Conservation (phyloP, 75 land plant genomes). For the Larix kaempferi region DNA sequence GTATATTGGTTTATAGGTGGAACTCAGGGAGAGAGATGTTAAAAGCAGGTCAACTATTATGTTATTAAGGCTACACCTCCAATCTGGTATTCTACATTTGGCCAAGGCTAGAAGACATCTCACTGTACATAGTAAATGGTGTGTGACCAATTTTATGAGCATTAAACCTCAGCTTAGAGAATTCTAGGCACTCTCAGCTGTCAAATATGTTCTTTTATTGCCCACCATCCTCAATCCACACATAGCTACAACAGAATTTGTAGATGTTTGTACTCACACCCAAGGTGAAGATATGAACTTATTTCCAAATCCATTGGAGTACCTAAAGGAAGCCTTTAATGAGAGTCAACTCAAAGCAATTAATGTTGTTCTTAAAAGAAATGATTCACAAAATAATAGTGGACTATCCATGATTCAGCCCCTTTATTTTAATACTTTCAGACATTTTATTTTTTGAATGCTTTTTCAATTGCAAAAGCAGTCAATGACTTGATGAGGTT, state of each 20-base stretch:
- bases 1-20: no score
- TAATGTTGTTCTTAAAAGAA: slow-evolving; percentile 44
- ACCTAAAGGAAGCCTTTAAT: slow-evolving; percentile 67
- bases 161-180: slow-evolving; percentile 92
- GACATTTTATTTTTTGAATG: not conserved
- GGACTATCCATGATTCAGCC: slow-evolving; percentile 89
- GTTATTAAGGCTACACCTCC: no score
- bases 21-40: no score
- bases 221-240: slow-evolving; percentile 65
- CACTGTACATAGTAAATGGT: slow-evolving; percentile 73
- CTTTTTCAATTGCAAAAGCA: not conserved
- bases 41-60: no score
- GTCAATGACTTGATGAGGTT: not conserved
- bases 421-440: slow-evolving; percentile 23
- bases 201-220: slow-evolving; percentile 61
- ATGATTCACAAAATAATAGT: slow-evolving; percentile 17
- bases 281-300: slow-evolving; percentile 21
- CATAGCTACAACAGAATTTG: not conserved
- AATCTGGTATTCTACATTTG: no score
- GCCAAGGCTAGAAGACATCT: no score
- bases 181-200: slow-evolving; percentile 89
- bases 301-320: slow-evolving; percentile 49
- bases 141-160: slow-evolving; percentile 67
- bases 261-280: slow-evolving; percentile 9
- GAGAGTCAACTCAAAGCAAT: slow-evolving; percentile 85